Base-by-base conservation (phyloP, 257 asterid genomes). In the Coffea eugenioides region DNA sequence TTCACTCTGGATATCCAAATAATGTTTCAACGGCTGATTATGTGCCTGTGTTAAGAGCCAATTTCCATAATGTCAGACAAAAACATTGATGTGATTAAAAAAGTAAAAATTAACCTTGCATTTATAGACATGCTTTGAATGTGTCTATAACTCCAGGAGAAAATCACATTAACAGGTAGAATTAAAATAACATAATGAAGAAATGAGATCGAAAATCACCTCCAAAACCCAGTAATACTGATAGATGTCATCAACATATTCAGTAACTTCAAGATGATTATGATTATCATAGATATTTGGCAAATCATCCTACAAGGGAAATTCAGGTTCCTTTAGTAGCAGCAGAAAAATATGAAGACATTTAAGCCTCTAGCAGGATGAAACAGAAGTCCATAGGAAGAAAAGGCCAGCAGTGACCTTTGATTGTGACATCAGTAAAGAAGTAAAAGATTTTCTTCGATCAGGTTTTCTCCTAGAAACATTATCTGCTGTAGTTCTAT, bases 171-270 rank as follows among this genome's bases (percentile, higher is more conserved):
- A 49, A 80, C 31, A 71, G 73, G n/a, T 48, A 48, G 27, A 64
- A 52, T 54, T 27, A 21, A 31, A 74, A 74, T n/a, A 49, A 69
- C 57, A 76, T 79, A 82, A 73, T n/a, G 34, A 51, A 68, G 74
- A 15, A 11, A 49, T 64, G 49, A 79, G 82, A 80, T 64, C 72
- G 54, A 49, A 51, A 70, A 83, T 74, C 70, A 93, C 99, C 99
- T 95, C 99, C 92, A 91, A 86, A 83, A 95, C 92, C 99, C 99
- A 95, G 77, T 95, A 95, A 84, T 88, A 93, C 75, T 86, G 90
- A 86, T 95, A 95, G 88, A 95, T 92, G 82, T 95, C 98, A 81
- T 93, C 97, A 51, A 95, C 97, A 72, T 95, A 95, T 83, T 92
- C 95, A 83, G 82, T 73, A 87, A 91, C 99, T 87, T 95, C 99